Evolutionary conservation across 768 basidiomycete species (phyloP), one percentile per base, ranked within the genome.

Genomic region (Hypholoma fasciculare): DNA sequence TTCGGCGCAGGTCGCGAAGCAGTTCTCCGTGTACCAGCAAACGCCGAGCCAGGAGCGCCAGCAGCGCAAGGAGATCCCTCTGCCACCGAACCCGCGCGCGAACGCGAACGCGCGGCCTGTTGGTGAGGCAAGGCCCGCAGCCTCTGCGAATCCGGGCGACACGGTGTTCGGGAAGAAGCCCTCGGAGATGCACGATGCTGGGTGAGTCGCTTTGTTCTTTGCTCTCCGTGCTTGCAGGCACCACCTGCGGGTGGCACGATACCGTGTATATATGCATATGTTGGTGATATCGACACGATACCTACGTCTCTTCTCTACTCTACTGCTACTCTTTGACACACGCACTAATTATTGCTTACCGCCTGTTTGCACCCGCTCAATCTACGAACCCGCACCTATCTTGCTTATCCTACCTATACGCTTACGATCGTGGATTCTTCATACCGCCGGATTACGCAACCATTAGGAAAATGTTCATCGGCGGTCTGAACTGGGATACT

Each of bases 401-500:
- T 42, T 51, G 56, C 52, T 49, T 54, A 59, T 44, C 53, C 52
- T 58, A 63, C 56, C 36, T 52, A 50, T 53, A 53, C 40, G 52
- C 26, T 60, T 57, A 59, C 52, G 53, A 52, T 53, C 56, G 51
- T 60, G 50, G 50, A 44, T 50, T 23, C 51, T 51, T 38, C 34
- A n/a, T 46, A 39, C 26, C 26, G 12, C 40, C 52, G 26, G 39
- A n/a, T 12, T 56, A 19, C 27, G 43, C 42, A 26, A 40, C 52
- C 23, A 43, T 38, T 83, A 93, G 92, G 74, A 94, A 94, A 82
- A 87, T 94, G 82, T 94, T 94, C 78, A 87, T 94, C 72, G 92
- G 92, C 65, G 92, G 92, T 67, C 81, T 94, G 63, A 93, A 88
- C 77, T 94, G 92, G 92, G 90, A 92, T 70, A 94, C 92, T 69